Conservation (phyloP, 2,329 filamentous ascomycete species). For the Ceratocystis lukuohia region DNA sequence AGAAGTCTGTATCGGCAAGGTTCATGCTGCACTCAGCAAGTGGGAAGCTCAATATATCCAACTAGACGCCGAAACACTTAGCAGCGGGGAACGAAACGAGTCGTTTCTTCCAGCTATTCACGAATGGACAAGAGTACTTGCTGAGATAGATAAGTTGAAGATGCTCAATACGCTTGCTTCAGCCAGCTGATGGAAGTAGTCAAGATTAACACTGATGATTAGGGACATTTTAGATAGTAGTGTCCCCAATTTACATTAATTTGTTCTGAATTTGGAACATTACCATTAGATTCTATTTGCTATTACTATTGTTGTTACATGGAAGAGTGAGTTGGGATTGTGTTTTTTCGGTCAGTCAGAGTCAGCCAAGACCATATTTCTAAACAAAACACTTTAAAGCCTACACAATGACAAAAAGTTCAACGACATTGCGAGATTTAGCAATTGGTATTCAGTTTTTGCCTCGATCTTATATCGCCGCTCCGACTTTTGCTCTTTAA, state of each 20-base stretch:
- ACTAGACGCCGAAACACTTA: conserved; percentile 37
- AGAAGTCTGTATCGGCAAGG: background rate
- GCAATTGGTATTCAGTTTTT: conserved; percentile 1
- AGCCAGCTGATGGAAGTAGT: background rate
- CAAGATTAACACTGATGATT: background rate
- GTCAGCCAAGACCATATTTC: background rate
- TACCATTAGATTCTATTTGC: background rate
- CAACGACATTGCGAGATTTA: background rate
- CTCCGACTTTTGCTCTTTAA: background rate
- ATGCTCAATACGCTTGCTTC: background rate
- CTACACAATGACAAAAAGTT: background rate
- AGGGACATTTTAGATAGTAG: background rate
- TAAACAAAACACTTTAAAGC: background rate
- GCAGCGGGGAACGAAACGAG: conserved; percentile 42
- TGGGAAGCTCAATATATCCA: conserved; percentile 37
- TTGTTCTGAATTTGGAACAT: conserved; percentile 22
- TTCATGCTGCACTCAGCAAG: conserved; percentile 25
- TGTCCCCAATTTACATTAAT: background rate
- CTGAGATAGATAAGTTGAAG: conserved; percentile 39
- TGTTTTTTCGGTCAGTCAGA: background rate
- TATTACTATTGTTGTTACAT: background rate
- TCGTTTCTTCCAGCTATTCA: conserved; percentile 60
- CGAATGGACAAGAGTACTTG: conserved; percentile 54
- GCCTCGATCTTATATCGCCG: background rate
- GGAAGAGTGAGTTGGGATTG: conserved; percentile 4